Evolutionary conservation across 768 basidiomycete genomes (phyloP), one percentile per base, ranked within the genome.

Genomic region (Leccinellum luteum): DNA sequence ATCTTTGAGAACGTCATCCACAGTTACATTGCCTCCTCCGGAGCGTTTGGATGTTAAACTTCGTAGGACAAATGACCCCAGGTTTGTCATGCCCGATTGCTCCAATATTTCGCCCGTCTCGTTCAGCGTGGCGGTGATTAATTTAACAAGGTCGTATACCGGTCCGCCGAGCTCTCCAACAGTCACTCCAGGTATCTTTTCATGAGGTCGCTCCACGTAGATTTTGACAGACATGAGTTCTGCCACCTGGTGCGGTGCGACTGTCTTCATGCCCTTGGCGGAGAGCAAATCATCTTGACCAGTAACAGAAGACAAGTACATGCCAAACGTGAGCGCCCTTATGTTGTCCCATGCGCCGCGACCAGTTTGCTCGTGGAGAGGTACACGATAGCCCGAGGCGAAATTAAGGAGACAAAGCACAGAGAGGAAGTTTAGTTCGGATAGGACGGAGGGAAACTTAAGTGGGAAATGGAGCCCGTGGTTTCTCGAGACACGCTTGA

Each of bases 341-440:
- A 94, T 89, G 55, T 83, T 85, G 70, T 94, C 90, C 81, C 86
- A 93, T 60, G 91, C 90, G 21, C 92, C 92, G 43, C 90, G 84
- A 14, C 86, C 84, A 3, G 87, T 87, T 55, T 84, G 82, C 14
- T 74, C 72, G 70, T 90, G 91, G 38, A 95, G 79, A 5, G 87
- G 83, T 5, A 79, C 76, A 25, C 90, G 87, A 70, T 90, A 94
- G 34, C 89, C 90, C 1, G 89, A 90, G 5, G 81, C 89, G 69
- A 94, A 91, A 69, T 94, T 94, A 32, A 96, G 79, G 15, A 94
- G 78, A 3, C 86, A 84, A 43, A 94, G 82, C 8, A 90, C 72
- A 47, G 86, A 84, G n/a, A 94, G 74, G 28, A 94, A 76, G 70
- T 93, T 94, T 57, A 96, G 76, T 73, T 96, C 93, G 44, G 87